Evolutionary conservation across 805 yeast genomes (phyloP), one percentile per base, ranked within the genome.

Genomic region (Tetrapisispora nanseiensis): DNA sequence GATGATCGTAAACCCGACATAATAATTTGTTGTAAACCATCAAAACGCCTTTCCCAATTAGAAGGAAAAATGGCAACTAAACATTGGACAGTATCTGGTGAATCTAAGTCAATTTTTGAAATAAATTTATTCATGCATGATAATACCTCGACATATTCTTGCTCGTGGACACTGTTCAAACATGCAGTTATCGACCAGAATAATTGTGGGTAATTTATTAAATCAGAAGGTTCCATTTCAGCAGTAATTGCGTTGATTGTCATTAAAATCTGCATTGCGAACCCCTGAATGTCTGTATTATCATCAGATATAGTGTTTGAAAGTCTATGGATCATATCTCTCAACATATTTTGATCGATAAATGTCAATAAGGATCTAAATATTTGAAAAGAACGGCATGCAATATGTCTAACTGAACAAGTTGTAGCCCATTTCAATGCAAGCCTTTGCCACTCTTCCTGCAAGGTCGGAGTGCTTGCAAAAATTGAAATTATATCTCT

Each of bases 101-200:
- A 78, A 48, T 83, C 87, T 40, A 86, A 65, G 56, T 86, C 95
- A 54, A 90, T 85, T 55, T 87, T 90, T 2, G 89, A 78, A 10
- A 92, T 75, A 52, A 89, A 82, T 52, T 86, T 87, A 23, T 85
- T 76, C 52, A 90, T 65, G 4, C 92, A 79, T 0, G 95, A 82
- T 22, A 92, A 67, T 0, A 83, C 84, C 54, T 94, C 97, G 40
- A 87, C 76, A 54, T 83, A 94, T 55, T 92, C 98, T 51, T 82
- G 87, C 57, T 94, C 97, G 52, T 89, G 95, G 23, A 87, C 74
- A 0, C 97, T 86, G 44, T 81, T 81, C 48, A 92, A 65, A 51
- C 96, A 82, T 0, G 97, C 98, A 12, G 87, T 92, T 27, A 89
- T 76, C 0, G 89, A 82, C 99, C 99, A 92, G 57, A 90, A 92